A percentile compares a stretch with the other conserved stretches of the same genome.
Evolutionary conservation across 148 eudicot species (phyloP).

Genomic region (Simmondsia chinensis): DNA sequence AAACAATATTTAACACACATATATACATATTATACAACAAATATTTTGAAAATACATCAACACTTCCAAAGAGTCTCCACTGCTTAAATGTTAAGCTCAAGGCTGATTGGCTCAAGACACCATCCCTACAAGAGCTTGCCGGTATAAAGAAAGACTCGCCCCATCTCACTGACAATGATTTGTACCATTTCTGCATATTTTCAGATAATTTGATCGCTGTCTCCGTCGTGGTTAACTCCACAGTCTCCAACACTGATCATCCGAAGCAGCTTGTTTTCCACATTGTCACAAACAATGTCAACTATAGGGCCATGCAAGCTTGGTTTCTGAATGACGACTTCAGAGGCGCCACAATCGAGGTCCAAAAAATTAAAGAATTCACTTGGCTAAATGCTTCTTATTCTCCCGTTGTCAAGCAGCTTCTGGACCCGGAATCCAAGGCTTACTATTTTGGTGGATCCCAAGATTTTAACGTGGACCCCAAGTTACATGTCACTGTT

Average conservation of each 20-base stretch:
- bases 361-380: conserved; percentile 19
- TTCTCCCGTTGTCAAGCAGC: conserved; percentile 20
- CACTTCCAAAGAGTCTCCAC: too few species aligned
- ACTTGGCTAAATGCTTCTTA: conserved; percentile 24
- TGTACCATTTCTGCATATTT: conserved; percentile 12
- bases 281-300: conserved; percentile 22
- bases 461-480: conserved; percentile 11
- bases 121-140: too few species aligned
- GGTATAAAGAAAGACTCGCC: too few species aligned
- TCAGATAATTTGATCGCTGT: conserved; percentile 15
- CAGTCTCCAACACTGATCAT: conserved; percentile 12
- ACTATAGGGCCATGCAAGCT: conserved; percentile 21
- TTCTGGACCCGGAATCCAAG: conserved; percentile 11
- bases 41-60: too few species aligned
- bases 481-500: conserved; percentile 21
- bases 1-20: too few species aligned
- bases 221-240: conserved; percentile 22
- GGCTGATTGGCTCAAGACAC: too few species aligned
- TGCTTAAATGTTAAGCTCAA: too few species aligned
- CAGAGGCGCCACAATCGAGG: conserved; percentile 18
- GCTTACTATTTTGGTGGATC: conserved; percentile 16
- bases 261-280: conserved; percentile 19
- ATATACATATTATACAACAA: too few species aligned
- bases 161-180: conserved; percentile 18
- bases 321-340: conserved; percentile 15